Conservation (phyloP, 208 protist species). For the Blechomonas ayalai region DNA sequence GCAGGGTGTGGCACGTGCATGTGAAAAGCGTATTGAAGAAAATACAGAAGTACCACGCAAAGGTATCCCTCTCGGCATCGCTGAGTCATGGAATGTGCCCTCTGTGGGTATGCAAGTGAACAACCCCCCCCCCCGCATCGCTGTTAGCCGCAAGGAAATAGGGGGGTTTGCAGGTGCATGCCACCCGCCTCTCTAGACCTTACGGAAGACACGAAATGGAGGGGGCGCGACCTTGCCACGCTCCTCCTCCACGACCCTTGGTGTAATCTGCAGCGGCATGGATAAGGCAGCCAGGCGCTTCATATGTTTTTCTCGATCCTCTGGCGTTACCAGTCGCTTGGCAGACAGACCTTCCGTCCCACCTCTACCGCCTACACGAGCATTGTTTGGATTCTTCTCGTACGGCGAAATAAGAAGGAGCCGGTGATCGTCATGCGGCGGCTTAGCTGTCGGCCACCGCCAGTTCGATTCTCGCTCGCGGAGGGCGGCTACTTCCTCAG, state of each 20-base stretch:
- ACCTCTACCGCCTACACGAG: too few relatives aligned
- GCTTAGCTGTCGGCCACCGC: conserved; percentile 38
- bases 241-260: conserved; percentile 17
- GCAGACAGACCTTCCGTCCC: neutral
- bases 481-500: conserved; percentile 3
- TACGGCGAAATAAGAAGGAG: conserved; percentile 47
- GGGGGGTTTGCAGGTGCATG: too few relatives aligned
- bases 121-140: too few relatives aligned
- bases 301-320: conserved; percentile 6
- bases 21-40: too few relatives aligned
- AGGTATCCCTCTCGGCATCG: too few relatives aligned
- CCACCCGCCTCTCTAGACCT: conserved; percentile 8
- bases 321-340: neutral
- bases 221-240: conserved; percentile 19
- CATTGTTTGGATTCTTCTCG: conserved; percentile 34
- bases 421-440: conserved; percentile 40
- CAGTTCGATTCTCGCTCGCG: conserved; percentile 31
- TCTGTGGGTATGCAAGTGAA: too few relatives aligned
- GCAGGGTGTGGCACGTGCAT: too few relatives aligned
- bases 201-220: conserved; percentile 48
- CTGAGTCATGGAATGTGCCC: too few relatives aligned
- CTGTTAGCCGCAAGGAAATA: too few relatives aligned
- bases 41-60: too few relatives aligned
- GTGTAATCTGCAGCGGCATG: conserved; percentile 36
- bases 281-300: conserved; percentile 34